Evolutionary conservation across 108 stramenopile genomes (phyloP), one percentile per base, ranked within the genome.

Genomic region (Nitzschia inconspicua): DNA sequence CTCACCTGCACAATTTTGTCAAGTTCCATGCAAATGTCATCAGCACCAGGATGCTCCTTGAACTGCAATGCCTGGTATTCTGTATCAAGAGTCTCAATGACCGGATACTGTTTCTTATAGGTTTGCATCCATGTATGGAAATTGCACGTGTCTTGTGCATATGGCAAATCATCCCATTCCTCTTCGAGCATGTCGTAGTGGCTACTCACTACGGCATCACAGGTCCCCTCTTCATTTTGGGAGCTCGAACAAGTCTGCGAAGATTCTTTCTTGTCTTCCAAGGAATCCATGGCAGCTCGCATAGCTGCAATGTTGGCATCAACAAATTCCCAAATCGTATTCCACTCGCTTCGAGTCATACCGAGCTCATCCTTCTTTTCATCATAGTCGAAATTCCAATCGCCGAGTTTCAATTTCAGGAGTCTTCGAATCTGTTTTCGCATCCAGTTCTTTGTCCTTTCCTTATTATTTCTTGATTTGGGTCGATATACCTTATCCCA

Each of bases 1-100:
- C n/a, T n/a, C n/a, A n/a, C n/a, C n/a, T 92, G 91, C 22, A 85
- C 57, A 32, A 80, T 79, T 37, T 69, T 65, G 39, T 88, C 86
- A 22, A 91, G 34, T 20, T 68, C 65, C 57, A 68, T 29, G 66
- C 85, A 86, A 4, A 75, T 72, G 55, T 88, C 78, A 3, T 68
- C 35, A 19, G 22, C 48, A 23, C 49, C 63, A 1, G 63, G 57
- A 40, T 83, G 10, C 10, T 63, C 19, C 7, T 36, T 52, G 47
- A 72, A 82, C 14, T 37, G 51, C 10, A 78, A 47, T 34, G 44
- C 9, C 55, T 82, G 80, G 63, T 82, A 82, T 16, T 34, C 50
- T 0, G 69, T 66, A 1, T 57, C 40, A 1, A 34, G 16, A 2
- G 24, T 27, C 13, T 51, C 40, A 1, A 41, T 41, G 28, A 52